phyloP scores from a whole-genome alignment of 2,329 filamentous ascomycete genomes.

The Neurospora sp. region DNA sequence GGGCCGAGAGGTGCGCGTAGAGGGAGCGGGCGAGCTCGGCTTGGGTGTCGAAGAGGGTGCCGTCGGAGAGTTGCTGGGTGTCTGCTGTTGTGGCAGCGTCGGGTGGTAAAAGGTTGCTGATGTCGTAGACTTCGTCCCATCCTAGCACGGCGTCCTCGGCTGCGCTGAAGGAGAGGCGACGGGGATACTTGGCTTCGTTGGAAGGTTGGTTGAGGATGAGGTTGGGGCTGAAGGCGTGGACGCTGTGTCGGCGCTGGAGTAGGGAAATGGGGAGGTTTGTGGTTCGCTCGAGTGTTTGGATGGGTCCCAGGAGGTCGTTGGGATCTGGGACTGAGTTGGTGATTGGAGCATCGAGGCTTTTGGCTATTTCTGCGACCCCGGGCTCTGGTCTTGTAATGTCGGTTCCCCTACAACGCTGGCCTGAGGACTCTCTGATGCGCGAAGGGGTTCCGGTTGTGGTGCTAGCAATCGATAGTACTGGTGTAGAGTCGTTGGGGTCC shows the following conservation, averaged over 20 bases:
- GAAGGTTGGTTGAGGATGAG: slow-evolving; percentile 22
- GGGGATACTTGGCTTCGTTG: slow-evolving; percentile 56
- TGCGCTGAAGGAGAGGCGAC: slow-evolving; percentile 64
- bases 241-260: slow-evolving; percentile 54
- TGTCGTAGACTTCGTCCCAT: slow-evolving; percentile 48
- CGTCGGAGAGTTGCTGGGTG: slow-evolving; percentile 9
- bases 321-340: slow-evolving; percentile 48
- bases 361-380: slow-evolving; percentile 20
- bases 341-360: slow-evolving; percentile 32
- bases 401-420: neutral
- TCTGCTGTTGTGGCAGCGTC: slow-evolving; percentile 23
- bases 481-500: slow-evolving; percentile 16
- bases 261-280: slow-evolving; percentile 33
- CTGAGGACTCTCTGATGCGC: neutral
- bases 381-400: slow-evolving; percentile 3
- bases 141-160: slow-evolving; percentile 64
- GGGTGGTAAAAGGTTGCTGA: slow-evolving; percentile 18
- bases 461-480: slow-evolving; percentile 7
- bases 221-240: slow-evolving; percentile 32
- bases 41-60: slow-evolving; percentile 5
- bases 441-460: slow-evolving; percentile 4
- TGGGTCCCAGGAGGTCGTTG: slow-evolving; percentile 44
- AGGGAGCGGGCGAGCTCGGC: slow-evolving; percentile 47
- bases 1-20: slow-evolving; percentile 38
- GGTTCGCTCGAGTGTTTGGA: slow-evolving; percentile 38